Conservation (phyloP, 164 flowering plant genomes). For the Dillenia turbinata region DNA sequence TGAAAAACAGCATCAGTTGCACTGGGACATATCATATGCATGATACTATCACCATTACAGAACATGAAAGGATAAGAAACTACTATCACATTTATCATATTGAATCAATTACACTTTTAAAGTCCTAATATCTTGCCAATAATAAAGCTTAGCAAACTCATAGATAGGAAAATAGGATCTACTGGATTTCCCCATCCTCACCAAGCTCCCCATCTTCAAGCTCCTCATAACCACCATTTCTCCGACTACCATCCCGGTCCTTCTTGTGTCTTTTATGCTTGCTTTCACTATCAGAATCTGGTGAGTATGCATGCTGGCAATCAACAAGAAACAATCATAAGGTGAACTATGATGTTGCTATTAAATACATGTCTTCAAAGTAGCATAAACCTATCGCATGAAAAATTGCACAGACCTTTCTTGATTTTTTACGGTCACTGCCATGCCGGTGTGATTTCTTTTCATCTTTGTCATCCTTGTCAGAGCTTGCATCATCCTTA, state of each 20-base stretch:
- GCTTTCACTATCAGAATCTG: constrained; percentile 87
- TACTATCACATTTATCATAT: constrained; percentile 10
- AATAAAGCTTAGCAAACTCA: constrained; percentile 4
- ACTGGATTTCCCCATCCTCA: constrained; percentile 86
- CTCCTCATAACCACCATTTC: constrained; percentile 73
- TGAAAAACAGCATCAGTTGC: neutral
- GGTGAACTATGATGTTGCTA: no score
- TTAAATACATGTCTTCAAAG: no score
- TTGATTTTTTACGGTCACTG: constrained; percentile 81
- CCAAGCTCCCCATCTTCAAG: constrained; percentile 99
- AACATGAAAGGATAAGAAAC: neutral
- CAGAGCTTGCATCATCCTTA: constrained; percentile 60
- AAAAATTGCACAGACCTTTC: constrained; percentile 46
- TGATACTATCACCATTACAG: no score
- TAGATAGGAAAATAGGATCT: constrained; percentile 15
- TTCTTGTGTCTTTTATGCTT: constrained; percentile 79
- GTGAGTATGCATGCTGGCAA: constrained; percentile 54
- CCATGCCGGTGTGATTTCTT: constrained; percentile 71
- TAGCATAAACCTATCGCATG: no score
- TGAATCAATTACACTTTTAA: constrained; percentile 7
- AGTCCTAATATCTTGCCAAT: neutral
- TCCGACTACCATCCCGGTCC: constrained; percentile 73
- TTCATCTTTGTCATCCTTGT: constrained; percentile 78
- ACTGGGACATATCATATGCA: neutral
- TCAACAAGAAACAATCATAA: neutral